A percentile compares a stretch with the other conserved stretches of the same genome.
These are phyloP conservation scores for Arthromyces matolae DNA, from an alignment of 768 basidiomycete species.

Conservation along the genomic window DNA sequence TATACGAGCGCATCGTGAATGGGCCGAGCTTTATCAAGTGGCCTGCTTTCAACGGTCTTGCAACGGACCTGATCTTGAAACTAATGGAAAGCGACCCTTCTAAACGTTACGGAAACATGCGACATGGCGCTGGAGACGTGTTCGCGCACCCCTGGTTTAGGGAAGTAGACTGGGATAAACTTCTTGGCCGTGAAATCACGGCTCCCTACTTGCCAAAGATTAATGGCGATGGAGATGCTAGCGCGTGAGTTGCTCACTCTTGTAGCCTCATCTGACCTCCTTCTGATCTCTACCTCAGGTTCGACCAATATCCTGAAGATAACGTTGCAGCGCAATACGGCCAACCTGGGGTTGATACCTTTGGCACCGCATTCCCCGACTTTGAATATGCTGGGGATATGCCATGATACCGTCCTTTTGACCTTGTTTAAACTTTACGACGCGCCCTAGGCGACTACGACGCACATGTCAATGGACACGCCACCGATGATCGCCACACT, in stretches of 20 bases:
- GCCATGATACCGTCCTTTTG: slow-evolving; percentile 8
- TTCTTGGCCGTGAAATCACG: slow-evolving; percentile 81
- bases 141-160: slow-evolving; percentile 92
- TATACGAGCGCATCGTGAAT: slow-evolving; percentile 88
- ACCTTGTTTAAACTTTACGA: not conserved
- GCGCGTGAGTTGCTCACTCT: slow-evolving; percentile 60
- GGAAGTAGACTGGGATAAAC: slow-evolving; percentile 87
- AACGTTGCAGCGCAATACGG: slow-evolving; percentile 62
- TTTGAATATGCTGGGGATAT: slow-evolving; percentile 62
- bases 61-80: slow-evolving; percentile 85
- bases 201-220: slow-evolving; percentile 95
- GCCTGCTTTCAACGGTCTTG: slow-evolving; percentile 71
- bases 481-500: not conserved
- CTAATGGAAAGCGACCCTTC: slow-evolving; percentile 88
- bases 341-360: slow-evolving; percentile 48
- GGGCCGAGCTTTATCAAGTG: slow-evolving; percentile 76
- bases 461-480: not conserved
- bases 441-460: slow-evolving; percentile 1
- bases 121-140: slow-evolving; percentile 85
- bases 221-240: slow-evolving; percentile 89
- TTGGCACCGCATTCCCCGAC: slow-evolving; percentile 70
- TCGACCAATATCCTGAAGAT: slow-evolving; percentile 78
- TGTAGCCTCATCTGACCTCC: slow-evolving; percentile 1
- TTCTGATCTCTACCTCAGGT: slow-evolving; percentile 38
- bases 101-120: slow-evolving; percentile 86